Conservation (phyloP, 2,329 filamentous ascomycete species). For the Pyrenophora graminea region DNA sequence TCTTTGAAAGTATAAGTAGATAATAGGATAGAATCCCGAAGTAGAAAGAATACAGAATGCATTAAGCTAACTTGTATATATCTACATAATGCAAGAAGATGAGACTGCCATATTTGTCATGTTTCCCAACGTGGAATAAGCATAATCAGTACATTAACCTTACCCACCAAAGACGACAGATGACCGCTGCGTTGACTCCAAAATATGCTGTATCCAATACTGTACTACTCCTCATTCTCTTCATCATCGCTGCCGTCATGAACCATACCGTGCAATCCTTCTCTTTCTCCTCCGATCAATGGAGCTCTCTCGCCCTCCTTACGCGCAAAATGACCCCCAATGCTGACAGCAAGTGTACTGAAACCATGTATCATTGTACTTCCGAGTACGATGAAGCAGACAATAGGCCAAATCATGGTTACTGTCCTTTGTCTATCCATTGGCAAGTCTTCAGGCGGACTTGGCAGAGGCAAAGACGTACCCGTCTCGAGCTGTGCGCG, state of each 20-base stretch:
- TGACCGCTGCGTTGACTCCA: no score
- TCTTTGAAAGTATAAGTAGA: no score
- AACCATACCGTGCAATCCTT: slow-evolving; percentile 56
- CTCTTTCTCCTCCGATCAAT: slow-evolving; percentile 55
- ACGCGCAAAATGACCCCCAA: slow-evolving; percentile 54
- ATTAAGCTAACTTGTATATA: no score
- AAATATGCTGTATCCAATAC: no score
- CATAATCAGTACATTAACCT: not conserved
- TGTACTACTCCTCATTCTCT: not conserved
- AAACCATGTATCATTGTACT: slow-evolving; percentile 60
- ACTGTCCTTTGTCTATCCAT: slow-evolving; percentile 47
- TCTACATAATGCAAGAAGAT: no score
- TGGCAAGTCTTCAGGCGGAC: slow-evolving; percentile 47
- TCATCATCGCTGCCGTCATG: slow-evolving; percentile 43
- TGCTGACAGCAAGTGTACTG: slow-evolving; percentile 56
- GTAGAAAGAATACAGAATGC: no score
- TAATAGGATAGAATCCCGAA: no score
- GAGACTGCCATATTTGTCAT: no score
- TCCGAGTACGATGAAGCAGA: slow-evolving; percentile 60
- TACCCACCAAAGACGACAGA: no score
- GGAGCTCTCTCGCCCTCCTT: slow-evolving; percentile 55
- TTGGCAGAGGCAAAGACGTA: slow-evolving; percentile 50
- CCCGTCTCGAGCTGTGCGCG: slow-evolving; percentile 58
- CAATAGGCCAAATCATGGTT: slow-evolving; percentile 57
- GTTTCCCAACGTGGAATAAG: not conserved